A percentile compares a stretch with the other conserved stretches of the same genome.
Evolutionary conservation across 2,329 filamentous ascomycete genomes (phyloP).

Genomic region (Aspergillus proliferans): DNA sequence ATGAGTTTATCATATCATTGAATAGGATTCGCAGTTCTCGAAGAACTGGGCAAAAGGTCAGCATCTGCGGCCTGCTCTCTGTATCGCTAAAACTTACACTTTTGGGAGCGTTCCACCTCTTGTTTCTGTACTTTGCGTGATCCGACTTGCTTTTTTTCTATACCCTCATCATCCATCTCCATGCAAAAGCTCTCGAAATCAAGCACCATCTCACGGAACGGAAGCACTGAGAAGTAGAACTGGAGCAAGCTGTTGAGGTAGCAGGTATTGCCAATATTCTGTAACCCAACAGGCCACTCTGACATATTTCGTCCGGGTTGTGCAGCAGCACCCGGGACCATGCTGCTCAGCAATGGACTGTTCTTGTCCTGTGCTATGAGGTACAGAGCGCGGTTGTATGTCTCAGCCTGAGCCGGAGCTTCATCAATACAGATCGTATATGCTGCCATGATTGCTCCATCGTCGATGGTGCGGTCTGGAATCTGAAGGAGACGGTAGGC

Average conservation of each 20-base stretch:
- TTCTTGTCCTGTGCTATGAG: constrained; percentile 42
- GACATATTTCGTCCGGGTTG: constrained; percentile 30
- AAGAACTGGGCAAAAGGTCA: constrained; percentile 54
- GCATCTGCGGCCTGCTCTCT: constrained; percentile 1
- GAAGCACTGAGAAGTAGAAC: constrained; percentile 83
- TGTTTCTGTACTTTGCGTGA: constrained; percentile 58
- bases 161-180: constrained; percentile 56
- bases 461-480: constrained; percentile 45
- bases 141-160: constrained; percentile 67
- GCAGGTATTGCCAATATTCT: constrained; percentile 95
- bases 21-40: constrained; percentile 67
- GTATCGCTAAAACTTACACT: constrained; percentile 55
- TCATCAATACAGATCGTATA: constrained; percentile 44
- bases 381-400: constrained; percentile 42
- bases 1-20: constrained; percentile 59
- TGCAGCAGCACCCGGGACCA: constrained; percentile 25
- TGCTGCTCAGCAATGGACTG: constrained; percentile 30
- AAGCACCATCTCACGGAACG: constrained; percentile 73
- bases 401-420: constrained; percentile 40
- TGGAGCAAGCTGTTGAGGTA: constrained; percentile 96
- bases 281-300: constrained; percentile 73
- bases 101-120: constrained; percentile 58
- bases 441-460: constrained; percentile 46
- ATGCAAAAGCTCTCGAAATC: constrained; percentile 67
- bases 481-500: constrained; percentile 50